Conservation (phyloP, 805 yeast genomes). For the Ascoidea tarda region DNA sequence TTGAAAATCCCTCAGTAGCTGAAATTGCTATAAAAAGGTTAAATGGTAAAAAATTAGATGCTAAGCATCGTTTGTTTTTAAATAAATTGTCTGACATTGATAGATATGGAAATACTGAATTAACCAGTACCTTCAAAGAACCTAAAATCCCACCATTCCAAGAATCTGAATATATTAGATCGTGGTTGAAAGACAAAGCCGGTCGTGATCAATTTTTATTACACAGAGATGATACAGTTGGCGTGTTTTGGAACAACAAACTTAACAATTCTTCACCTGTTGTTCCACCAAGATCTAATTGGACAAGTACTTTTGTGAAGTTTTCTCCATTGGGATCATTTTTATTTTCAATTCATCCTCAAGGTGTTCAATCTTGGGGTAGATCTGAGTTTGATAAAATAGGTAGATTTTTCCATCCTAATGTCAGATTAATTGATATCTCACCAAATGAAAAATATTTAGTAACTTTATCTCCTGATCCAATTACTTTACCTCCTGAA, state of each 20-base stretch:
- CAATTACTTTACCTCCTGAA: conserved; percentile 58
- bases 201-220: conserved; percentile 85
- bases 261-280: conserved; percentile 60
- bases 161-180: conserved; percentile 67
- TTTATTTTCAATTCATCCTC: conserved; percentile 77
- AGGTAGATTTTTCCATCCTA: conserved; percentile 73
- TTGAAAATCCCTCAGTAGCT: conserved; percentile 50
- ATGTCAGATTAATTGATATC: conserved; percentile 79
- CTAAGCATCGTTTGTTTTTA: conserved; percentile 77
- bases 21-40: conserved; percentile 65
- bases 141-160: conserved; percentile 64
- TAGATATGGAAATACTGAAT: conserved; percentile 54
- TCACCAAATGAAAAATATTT: conserved; percentile 86
- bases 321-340: conserved; percentile 93
- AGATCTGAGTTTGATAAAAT: conserved; percentile 66
- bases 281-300: conserved; percentile 65
- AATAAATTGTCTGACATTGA: conserved; percentile 77
- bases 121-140: conserved; percentile 43
- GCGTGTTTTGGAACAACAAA: conserved; percentile 77
- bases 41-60: conserved; percentile 85
- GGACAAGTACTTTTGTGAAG: conserved; percentile 79
- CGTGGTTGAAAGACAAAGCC: conserved; percentile 81
- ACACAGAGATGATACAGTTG: conserved; percentile 69
- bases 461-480: conserved; percentile 81
- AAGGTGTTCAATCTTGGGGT: conserved; percentile 95